Base-by-base conservation (phyloP, 331 rosid species). In the Quercus tomentella region DNA sequence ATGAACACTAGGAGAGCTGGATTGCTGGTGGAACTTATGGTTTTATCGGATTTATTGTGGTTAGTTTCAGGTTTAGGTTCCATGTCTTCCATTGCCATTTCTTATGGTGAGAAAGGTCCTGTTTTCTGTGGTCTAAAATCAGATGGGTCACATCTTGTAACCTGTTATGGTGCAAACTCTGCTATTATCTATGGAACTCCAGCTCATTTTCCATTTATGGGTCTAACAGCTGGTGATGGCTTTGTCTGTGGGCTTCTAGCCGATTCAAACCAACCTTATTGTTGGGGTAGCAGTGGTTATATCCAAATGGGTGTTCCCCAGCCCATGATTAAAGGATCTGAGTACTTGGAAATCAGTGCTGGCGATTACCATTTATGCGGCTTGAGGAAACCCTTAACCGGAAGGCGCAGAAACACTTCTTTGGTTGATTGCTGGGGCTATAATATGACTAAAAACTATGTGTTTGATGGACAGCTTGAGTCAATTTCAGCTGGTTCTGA, bases 371-470 rank as follows among this genome's bases (percentile, higher is more conserved):
- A 95, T 76, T 80, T 92, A 57, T 95, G 97, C 84, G 98, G 94
- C 56, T 83, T 95, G 82, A 80, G 97, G 87, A 86, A 87, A 72
- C 85, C 99, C 30, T 77, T 91, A 51, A 90, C 92, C 1, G 97
- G 97, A 72, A 85, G 88, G 56, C 83, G 7, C 23, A 89, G 96
- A 73, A 88, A 85, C 89, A 74, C 56, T 20, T 90, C 97, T 49
- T 87, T 86, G 72, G 89, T 95, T 10, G 98, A 95, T 87, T 95
- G 98, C 62, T 95, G 98, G 97, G 97, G 97, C 18, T 95, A 92
- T 77, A 91, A 95, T 88, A 92, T 95, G 97, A 92, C 98, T 1
- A 87, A 74, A 33, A 95, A 84, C 85, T 90, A 88, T 72, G 89
- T 67, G 56, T 89, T 92, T 79, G 97, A 89, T 81, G 97, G 97